Base-by-base conservation (phyloP, 305 asterid species). In the Fraxinus latifolia region DNA sequence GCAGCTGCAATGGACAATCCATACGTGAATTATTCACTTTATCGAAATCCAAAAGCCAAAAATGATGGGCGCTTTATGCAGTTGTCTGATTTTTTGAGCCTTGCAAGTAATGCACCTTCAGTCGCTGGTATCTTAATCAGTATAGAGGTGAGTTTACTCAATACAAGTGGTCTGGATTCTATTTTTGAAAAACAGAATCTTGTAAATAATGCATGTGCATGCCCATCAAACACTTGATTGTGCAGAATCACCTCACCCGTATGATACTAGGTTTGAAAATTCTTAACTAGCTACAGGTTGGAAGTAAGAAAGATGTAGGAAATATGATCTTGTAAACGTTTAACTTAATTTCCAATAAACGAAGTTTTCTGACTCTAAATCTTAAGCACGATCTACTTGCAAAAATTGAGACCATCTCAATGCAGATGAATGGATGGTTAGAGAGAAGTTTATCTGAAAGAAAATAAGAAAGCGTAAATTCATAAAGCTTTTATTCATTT, bases 91-190 rank as follows among this genome's bases (percentile, higher is more conserved):
- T 94, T 95, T 83, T 83, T 95, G 89, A 88, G 81, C 78, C 80
- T 89, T 55, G 97, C 96, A 9, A 88, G 79, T 27, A 93, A 90
- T 81, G 86, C 91, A 11, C 79, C 95, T 74, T 88, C 97, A 32
- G 90, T 92, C 84, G 91, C 95, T 72, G 98, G 97, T 80, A 91
- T 95, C 82, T 17, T 93, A 77, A 90, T 95, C 86, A 84, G 87
- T 85, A 89, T 95, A 39, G 98, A 93, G 97, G 97, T 94, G 84
- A 84, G 93, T 90, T 79, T 55, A 42, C 81, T 60, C 8, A 42
- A 70, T 65, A 33, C 33, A 71, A 77, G 55, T 77, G 44, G 31
- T 50, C 76, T 73, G 32, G 76, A 82, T 32, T 21, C 74, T 67
- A 25, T 27, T 12, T 12, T 67, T 50, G 58, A 47, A 47, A 11